phyloP scores from a whole-genome alignment of 768 basidiomycete genomes.

The Lactarius deliciosus region DNA sequence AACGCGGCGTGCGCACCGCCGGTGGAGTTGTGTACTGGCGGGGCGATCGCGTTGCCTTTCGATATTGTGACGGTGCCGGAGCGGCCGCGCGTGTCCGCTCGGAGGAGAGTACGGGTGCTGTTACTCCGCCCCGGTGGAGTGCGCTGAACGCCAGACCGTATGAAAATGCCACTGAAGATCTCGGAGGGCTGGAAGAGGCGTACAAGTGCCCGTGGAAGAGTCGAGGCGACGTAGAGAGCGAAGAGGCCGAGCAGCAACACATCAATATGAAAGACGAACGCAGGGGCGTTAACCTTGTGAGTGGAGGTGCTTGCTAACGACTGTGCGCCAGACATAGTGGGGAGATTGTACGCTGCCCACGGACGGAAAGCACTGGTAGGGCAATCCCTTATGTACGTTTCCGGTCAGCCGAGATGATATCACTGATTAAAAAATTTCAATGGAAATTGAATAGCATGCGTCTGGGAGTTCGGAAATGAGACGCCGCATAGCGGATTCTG shows the following conservation, averaged over 20 bases:
- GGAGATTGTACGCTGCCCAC: neutral
- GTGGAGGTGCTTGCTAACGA: neutral
- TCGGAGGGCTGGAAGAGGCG: constrained; percentile 23
- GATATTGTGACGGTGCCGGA: constrained; percentile 21
- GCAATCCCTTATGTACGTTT: too few relatives aligned
- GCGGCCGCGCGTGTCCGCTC: constrained; percentile 18
- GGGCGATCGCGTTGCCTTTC: neutral
- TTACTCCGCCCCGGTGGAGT: constrained; percentile 10
- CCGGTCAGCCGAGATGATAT: neutral
- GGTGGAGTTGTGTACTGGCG: neutral
- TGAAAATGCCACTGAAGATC: constrained; percentile 19
- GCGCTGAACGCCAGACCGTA: constrained; percentile 4
- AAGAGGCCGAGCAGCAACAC: constrained; percentile 20
- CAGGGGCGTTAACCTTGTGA: neutral
- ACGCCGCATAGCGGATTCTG: neutral
- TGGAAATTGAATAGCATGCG: neutral
- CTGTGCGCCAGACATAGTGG: constrained; percentile 8
- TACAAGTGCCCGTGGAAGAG: constrained; percentile 27
- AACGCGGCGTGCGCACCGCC: neutral
- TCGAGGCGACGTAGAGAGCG: constrained; percentile 20
- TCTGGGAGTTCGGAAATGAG: neutral
- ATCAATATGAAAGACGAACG: constrained; percentile 25
- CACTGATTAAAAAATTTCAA: neutral
- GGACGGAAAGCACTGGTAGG: too few relatives aligned
- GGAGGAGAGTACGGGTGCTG: constrained; percentile 23